Percentiles rank a stretch among this genome's conserved stretches.
These are phyloP conservation scores for Pichia exigua DNA, from an alignment of 805 yeast species.

Conservation along the genomic window DNA sequence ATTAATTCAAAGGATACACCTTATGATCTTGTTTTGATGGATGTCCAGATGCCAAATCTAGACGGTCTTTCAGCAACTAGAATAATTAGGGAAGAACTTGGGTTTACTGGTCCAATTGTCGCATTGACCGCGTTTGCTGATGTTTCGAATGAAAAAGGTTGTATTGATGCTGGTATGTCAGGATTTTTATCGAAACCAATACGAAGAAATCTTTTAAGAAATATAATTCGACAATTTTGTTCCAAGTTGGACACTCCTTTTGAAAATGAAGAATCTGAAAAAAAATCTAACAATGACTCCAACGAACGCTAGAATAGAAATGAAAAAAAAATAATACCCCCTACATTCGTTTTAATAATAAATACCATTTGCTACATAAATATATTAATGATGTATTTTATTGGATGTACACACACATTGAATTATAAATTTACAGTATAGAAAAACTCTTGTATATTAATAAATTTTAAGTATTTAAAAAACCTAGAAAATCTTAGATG, in stretches of 20 bases:
- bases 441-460: too few relatives aligned
- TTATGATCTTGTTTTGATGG: conserved; percentile 86
- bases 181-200: conserved; percentile 89
- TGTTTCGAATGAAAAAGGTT: conserved; percentile 77
- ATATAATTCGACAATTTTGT: conserved; percentile 44
- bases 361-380: background rate
- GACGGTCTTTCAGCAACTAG: conserved; percentile 85
- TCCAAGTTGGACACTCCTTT: conserved; percentile 1
- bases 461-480: too few relatives aligned
- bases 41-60: conserved; percentile 92
- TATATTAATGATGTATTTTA: background rate
- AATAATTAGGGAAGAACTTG: conserved; percentile 55
- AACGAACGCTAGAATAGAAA: background rate
- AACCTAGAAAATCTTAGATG: background rate
- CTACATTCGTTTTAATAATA: background rate
- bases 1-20: conserved; percentile 28
- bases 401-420: background rate
- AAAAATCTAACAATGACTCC: background rate
- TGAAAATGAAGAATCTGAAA: conserved; percentile 1
- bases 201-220: conserved; percentile 57
- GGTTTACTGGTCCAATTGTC: conserved; percentile 68
- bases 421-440: background rate
- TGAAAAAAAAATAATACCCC: background rate
- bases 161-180: conserved; percentile 85
- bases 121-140: conserved; percentile 96